These are phyloP conservation scores for Plasmodium adleri DNA, from an alignment of 169 alveolate species.

Conservation along the genomic window DNA sequence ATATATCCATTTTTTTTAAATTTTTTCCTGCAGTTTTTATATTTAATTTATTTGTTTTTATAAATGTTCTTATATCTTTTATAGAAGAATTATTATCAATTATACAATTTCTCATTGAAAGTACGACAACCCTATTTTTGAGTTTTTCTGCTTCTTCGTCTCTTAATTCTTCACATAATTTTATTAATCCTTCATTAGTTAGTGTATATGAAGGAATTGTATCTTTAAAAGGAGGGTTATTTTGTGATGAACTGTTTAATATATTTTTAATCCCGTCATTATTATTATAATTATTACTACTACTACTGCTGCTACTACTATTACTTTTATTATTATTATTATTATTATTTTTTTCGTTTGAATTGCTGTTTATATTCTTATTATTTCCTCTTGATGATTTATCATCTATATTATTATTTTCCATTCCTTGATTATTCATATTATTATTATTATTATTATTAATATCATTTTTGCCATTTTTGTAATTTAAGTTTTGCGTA, in stretches of 20 bases:
- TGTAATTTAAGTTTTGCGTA: background rate
- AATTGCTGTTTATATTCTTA: background rate
- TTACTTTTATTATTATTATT: background rate
- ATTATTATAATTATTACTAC: background rate
- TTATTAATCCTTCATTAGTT: constrained; percentile 28
- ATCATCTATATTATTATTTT: background rate
- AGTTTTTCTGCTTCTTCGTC: constrained; percentile 13
- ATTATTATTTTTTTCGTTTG: background rate
- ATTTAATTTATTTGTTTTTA: constrained; percentile 82
- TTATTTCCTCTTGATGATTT: background rate
- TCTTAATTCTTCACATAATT: constrained; percentile 55
- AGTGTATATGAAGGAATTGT: constrained; percentile 21
- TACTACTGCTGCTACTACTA: background rate
- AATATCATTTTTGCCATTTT: background rate
- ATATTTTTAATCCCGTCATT: background rate
- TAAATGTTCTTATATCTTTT: constrained; percentile 83
- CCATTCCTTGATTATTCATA: background rate
- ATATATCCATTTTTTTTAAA: constrained; percentile 78
- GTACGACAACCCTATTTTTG: constrained; percentile 16
- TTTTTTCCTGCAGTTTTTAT: constrained; percentile 87
- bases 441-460: background rate
- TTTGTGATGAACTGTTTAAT: background rate
- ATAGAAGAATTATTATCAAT: constrained; percentile 79
- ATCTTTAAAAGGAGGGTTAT: background rate
- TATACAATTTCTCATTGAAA: constrained; percentile 77